Evolutionary conservation across 495 filamentous ascomycete genomes (phyloP).

Genomic region (Hyaloscypha finlandica): DNA sequence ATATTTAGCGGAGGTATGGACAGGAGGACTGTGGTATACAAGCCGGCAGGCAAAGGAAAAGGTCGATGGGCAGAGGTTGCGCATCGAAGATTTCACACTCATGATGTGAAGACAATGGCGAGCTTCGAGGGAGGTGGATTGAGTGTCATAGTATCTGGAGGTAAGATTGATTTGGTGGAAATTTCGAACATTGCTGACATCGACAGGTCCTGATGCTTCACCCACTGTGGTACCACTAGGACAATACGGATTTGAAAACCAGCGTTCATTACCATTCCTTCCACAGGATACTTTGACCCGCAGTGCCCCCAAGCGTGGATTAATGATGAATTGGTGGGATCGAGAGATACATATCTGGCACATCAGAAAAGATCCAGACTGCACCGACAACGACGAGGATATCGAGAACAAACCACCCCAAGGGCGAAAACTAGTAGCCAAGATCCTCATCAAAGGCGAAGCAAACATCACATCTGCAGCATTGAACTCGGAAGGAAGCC

Average conservation of each 20-base stretch:
- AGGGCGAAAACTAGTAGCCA: conserved; percentile 64
- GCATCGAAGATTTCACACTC: conserved; percentile 79
- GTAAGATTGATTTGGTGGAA: conserved; percentile 43
- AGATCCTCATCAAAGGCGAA: conserved; percentile 76
- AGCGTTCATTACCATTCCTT: conserved; percentile 73
- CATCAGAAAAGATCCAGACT: conserved; percentile 48
- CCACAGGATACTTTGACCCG: conserved; percentile 74
- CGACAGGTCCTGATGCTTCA: conserved; percentile 76
- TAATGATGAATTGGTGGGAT: conserved; percentile 93
- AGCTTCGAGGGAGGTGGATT: conserved; percentile 80
- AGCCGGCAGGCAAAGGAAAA: conserved; percentile 58
- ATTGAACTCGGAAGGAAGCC: conserved; percentile 69
- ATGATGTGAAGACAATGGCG: conserved; percentile 95
- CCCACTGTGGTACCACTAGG: conserved; percentile 80
- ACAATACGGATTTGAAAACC: conserved; percentile 77
- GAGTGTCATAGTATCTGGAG: conserved; percentile 90
- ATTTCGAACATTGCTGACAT: conserved; percentile 5
- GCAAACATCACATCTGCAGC: conserved; percentile 83
- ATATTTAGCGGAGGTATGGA: conserved; percentile 94
- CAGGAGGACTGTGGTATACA: conserved; percentile 78
- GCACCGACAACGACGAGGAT: conserved; percentile 44
- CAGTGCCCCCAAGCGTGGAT: conserved; percentile 67
- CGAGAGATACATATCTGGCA: conserved; percentile 85
- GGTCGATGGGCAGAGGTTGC: conserved; percentile 80
- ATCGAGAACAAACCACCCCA: conserved; percentile 38